Conservation (phyloP, 2,329 filamentous ascomycete genomes). For the Aureobasidium zeae region DNA sequence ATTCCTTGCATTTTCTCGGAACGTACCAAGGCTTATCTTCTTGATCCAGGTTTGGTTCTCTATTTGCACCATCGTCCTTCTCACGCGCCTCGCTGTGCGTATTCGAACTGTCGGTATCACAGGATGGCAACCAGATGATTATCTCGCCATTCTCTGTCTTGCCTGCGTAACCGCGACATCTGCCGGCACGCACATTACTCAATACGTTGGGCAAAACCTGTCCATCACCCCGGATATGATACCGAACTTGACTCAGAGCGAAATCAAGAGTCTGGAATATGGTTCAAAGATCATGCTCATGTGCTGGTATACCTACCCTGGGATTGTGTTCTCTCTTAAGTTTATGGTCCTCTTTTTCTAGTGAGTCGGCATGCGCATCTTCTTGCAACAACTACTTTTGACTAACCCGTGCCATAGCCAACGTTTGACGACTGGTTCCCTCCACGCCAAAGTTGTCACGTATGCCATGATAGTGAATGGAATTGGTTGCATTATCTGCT, state of each 20-base stretch:
- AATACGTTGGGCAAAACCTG: slow-evolving; percentile 24
- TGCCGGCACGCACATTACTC: slow-evolving; percentile 26
- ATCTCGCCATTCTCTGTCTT: slow-evolving; percentile 28
- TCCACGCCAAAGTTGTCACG: slow-evolving; percentile 25
- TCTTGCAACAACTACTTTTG: background rate
- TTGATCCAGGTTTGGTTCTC: background rate
- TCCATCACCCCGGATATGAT: slow-evolving; percentile 20
- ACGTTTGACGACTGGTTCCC: slow-evolving; percentile 26
- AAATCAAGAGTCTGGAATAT: slow-evolving; percentile 23
- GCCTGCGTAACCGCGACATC: slow-evolving; percentile 30
- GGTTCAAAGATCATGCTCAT: slow-evolving; percentile 32
- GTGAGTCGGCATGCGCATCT: background rate
- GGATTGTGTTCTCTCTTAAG: slow-evolving; percentile 12
- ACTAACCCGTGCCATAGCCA: slow-evolving; percentile 17
- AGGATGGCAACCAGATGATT: slow-evolving; percentile 33
- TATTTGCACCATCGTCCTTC: slow-evolving; percentile 19
- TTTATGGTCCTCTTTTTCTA: slow-evolving; percentile 21
- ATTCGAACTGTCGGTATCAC: slow-evolving; percentile 30
- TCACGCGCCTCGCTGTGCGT: slow-evolving; percentile 29
- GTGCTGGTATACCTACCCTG: slow-evolving; percentile 31
- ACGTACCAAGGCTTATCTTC: no score
- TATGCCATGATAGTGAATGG: slow-evolving; percentile 15
- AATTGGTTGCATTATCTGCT: background rate
- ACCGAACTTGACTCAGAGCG: slow-evolving; percentile 20
- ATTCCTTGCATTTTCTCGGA: no score